These are phyloP conservation scores for Diversispora epigaea DNA, from an alignment of 192 early-diverging fungal species.

Conservation along the genomic window DNA sequence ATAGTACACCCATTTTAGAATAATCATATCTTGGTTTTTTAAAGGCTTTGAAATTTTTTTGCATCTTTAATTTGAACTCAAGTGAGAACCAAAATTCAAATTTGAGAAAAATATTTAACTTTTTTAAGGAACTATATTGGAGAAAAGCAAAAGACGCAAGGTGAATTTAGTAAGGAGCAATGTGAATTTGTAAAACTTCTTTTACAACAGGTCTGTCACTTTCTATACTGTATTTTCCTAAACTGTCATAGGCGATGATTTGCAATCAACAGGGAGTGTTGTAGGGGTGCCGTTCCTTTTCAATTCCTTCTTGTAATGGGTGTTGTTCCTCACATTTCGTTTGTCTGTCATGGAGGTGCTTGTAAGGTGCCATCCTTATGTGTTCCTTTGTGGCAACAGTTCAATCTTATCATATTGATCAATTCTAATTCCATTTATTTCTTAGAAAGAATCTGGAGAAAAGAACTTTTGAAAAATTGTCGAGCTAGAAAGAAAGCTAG, in stretches of 20 bases:
- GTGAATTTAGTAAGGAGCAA: conserved; percentile 10
- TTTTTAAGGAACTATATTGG: conserved; percentile 17
- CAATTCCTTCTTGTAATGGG: too few species aligned
- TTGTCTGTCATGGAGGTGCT: conserved; percentile 2
- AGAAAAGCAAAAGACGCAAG: conserved; percentile 9
- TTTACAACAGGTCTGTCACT: conserved; percentile 13
- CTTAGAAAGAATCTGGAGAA: background rate
- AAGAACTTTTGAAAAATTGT: too few species aligned
- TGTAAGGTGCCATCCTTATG: background rate
- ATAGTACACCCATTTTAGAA: background rate
- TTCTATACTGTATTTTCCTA: conserved; percentile 23
- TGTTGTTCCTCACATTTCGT: conserved; percentile 9
- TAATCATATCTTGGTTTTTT: conserved; percentile 2
- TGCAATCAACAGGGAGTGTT: background rate
- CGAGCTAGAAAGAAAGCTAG: too few species aligned
- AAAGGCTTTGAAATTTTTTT: too few species aligned
- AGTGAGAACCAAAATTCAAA: conserved; percentile 6
- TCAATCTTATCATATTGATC: conserved; percentile 17
- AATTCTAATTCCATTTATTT: background rate
- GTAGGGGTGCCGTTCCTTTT: background rate
- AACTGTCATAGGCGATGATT: conserved; percentile 14
- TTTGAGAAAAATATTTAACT: conserved; percentile 1
- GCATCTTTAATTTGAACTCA: conserved; percentile 13
- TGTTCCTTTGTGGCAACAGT: conserved; percentile 20
- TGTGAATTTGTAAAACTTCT: conserved; percentile 18